Evolutionary conservation across 768 basidiomycete species (phyloP).

Genomic region (Xanthoconium purpureum): DNA sequence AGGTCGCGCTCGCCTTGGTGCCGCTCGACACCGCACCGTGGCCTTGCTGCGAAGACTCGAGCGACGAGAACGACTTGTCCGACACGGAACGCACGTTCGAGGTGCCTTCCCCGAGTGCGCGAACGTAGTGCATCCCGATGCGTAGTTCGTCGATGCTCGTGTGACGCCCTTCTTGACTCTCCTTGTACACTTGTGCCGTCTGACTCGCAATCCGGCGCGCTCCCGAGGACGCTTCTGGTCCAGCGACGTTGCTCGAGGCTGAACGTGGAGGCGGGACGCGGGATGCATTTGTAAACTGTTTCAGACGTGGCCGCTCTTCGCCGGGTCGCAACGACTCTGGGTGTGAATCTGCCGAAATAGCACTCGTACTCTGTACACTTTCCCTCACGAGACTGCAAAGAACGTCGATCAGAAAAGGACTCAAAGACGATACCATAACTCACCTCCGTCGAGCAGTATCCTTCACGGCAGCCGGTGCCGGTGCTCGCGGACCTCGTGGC

Average conservation of each 20-base stretch:
- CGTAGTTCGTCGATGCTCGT: slow-evolving; percentile 61
- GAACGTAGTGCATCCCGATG: slow-evolving; percentile 69
- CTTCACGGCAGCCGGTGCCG: slow-evolving; percentile 16
- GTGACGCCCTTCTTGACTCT: slow-evolving; percentile 31
- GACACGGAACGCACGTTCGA: slow-evolving; percentile 33
- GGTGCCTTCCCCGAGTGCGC: slow-evolving; percentile 58
- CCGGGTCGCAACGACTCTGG: slow-evolving; percentile 31
- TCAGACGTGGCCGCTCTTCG: slow-evolving; percentile 53
- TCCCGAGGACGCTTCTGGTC: slow-evolving; percentile 24
- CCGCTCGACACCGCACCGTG: slow-evolving; percentile 22
- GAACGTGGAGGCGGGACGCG: slow-evolving; percentile 62
- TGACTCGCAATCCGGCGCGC: slow-evolving; percentile 56
- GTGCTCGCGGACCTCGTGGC: slow-evolving; percentile 36
- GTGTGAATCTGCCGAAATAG: slow-evolving; percentile 35
- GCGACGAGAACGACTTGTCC: slow-evolving; percentile 54
- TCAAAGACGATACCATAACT: background rate
- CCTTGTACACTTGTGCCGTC: slow-evolving; percentile 55
- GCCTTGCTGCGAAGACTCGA: slow-evolving; percentile 55
- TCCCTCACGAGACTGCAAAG: slow-evolving; percentile 45
- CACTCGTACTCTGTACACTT: slow-evolving; percentile 47
- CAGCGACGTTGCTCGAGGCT: slow-evolving; percentile 29
- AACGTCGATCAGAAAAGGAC: slow-evolving; percentile 13
- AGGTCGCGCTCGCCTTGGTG: slow-evolving; percentile 23
- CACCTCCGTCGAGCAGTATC: slow-evolving; percentile 28
- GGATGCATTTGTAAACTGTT: slow-evolving; percentile 67